phyloP scores from a whole-genome alignment of 768 basidiomycete species.

The Leccinum disarticulatum region DNA sequence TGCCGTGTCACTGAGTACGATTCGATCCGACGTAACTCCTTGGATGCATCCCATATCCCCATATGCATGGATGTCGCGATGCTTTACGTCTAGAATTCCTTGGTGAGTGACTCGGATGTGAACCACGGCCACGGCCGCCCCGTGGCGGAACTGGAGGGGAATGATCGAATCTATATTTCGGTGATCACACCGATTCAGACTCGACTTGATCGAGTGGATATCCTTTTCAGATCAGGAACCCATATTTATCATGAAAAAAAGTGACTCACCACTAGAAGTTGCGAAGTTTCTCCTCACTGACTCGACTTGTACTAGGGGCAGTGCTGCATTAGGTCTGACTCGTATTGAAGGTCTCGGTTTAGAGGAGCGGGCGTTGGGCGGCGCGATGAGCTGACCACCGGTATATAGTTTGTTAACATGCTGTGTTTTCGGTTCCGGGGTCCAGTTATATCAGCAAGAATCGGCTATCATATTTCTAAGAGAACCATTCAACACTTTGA shows the following conservation, averaged over 20 bases:
- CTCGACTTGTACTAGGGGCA: background rate
- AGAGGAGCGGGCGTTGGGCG: background rate
- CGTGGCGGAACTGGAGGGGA: background rate
- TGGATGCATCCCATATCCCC: background rate
- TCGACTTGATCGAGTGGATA: background rate
- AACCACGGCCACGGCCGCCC: background rate
- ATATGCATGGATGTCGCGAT: background rate
- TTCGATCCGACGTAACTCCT: background rate
- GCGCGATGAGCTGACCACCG: background rate
- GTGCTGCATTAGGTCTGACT: background rate
- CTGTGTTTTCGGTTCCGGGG: constrained; percentile 11
- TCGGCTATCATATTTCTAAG: background rate
- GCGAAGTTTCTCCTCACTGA: background rate
- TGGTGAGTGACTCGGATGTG: background rate
- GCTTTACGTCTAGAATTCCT: background rate
- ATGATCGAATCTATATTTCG: background rate
- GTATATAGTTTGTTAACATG: background rate
- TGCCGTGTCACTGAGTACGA: background rate
- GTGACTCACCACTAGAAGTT: background rate
- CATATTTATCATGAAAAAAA: background rate
- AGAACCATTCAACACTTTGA: background rate
- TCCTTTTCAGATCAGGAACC: background rate
- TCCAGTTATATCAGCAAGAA: background rate
- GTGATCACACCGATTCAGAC: background rate
- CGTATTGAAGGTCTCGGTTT: background rate